Base-by-base conservation (phyloP, 192 early-diverging fungal genomes). In the Mortierella claussenii region DNA sequence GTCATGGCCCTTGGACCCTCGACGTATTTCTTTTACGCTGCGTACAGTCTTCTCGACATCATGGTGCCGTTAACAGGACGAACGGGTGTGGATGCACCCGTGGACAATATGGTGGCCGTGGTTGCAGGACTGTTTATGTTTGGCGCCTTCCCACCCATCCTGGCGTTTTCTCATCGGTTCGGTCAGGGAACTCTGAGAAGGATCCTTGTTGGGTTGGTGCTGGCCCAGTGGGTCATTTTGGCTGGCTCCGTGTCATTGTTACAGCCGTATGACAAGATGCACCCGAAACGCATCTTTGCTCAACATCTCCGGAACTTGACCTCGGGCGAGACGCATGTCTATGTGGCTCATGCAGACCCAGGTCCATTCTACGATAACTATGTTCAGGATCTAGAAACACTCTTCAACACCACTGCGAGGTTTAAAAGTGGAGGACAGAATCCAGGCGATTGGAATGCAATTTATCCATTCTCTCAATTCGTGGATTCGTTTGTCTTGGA, bases 21-120 rank as follows among this genome's bases (percentile, higher is more conserved):
- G 5, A 33, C 81, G 9, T 65, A 81, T 13, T 85, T 80, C 37
- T 64, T 45, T 18, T 69, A 78, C 53, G 46, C 62, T 23, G 57
- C 60, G 2, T 75, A 57, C 40, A 60, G 78, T 12, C 64, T 85
- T 18, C 59, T 88, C 4, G 81, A 87, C 55, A 64, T 89, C 17
- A 84, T 92, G 65, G 83, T 91, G 1, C 88, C 91, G 0, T 71
- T 92, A 34, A 86, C 85, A 3, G 88, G 87, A 18, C 85, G 90
- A 31, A 87, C 83, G 50, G 91, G 91, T 18, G 67, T 81, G 0
- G 81, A 88, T 50, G 69, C 89, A 0, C 87, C 87, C 26, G 83
- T 79, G 0, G 91, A 92, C 61, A 57, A 83, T 17, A 87, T 92
- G 49, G 76, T 89, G 1, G 79, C 83, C 0, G 58, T 82, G 18